These are phyloP conservation scores for Ophiostoma sp. DNA, from an alignment of 2,329 filamentous ascomycete genomes.

Conservation along the genomic window DNA sequence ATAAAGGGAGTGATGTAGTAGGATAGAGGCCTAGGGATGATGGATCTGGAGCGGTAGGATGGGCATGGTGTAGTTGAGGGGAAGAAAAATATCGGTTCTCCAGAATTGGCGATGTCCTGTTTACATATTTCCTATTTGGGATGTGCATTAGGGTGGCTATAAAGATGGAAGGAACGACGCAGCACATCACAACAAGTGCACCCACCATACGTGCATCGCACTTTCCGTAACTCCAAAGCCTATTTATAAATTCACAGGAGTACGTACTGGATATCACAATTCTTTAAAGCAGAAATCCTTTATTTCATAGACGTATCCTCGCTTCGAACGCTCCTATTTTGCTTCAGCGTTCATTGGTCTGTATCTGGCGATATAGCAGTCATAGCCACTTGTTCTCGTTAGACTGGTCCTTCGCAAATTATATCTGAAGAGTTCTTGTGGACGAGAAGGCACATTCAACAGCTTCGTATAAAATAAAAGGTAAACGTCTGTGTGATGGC, in stretches of 20 bases:
- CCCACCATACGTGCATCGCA: neutral
- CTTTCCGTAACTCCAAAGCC: neutral
- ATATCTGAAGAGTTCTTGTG: neutral
- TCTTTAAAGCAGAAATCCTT: too few relatives aligned
- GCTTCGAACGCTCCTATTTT: neutral
- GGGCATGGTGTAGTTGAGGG: neutral
- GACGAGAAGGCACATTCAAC: neutral
- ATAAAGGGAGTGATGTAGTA: neutral
- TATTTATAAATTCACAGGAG: too few relatives aligned
- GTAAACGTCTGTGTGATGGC: neutral
- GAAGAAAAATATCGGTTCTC: neutral
- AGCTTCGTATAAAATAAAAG: neutral
- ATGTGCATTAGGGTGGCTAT: neutral
- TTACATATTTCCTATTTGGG: constrained; percentile 5
- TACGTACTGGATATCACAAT: too few relatives aligned
- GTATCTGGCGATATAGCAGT: neutral
- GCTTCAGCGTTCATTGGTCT: too few relatives aligned
- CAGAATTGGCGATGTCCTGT: neutral
- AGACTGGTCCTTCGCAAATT: neutral
- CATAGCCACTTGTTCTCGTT: neutral
- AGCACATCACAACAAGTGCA: neutral
- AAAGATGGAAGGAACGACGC: neutral
- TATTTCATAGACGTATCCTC: neutral
- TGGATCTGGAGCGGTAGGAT: neutral
- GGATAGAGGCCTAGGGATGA: neutral